These are phyloP conservation scores for Brassica hybrid DNA, from an alignment of 441 rosid genomes.

Conservation along the genomic window DNA sequence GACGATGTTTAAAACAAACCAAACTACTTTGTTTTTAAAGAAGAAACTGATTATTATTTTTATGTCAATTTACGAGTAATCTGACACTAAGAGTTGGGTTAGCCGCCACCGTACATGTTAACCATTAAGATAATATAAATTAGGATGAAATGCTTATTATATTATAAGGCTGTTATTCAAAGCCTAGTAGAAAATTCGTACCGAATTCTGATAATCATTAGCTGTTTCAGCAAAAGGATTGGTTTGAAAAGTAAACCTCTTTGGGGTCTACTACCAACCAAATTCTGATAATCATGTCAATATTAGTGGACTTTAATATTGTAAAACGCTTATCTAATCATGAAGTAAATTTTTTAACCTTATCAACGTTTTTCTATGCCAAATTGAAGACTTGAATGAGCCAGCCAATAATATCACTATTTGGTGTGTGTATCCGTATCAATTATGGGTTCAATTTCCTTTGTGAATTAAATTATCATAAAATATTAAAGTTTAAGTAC, in stretches of 20 bases:
- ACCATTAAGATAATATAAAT: not conserved
- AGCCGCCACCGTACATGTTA: conserved; percentile 33
- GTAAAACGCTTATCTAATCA: conserved; percentile 9
- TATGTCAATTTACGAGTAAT: not conserved
- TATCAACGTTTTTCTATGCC: conserved; percentile 1
- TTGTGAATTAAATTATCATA: too few species aligned
- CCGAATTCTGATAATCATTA: conserved; percentile 25
- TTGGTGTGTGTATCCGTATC: too few species aligned
- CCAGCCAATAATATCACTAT: not conserved
- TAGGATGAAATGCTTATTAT: conserved; percentile 21
- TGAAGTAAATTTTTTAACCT: conserved; percentile 10
- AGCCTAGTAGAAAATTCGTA: conserved; percentile 9
- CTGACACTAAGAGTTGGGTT: conserved; percentile 8
- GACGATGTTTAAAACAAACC: not conserved
- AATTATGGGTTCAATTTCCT: too few species aligned
- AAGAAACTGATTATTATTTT: not conserved
- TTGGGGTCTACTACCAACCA: conserved; percentile 24
- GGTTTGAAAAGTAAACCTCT: conserved; percentile 36
- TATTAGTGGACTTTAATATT: conserved; percentile 26
- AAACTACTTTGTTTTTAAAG: not conserved
- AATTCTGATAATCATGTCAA: conserved; percentile 24
- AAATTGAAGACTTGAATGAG: conserved; percentile 17
- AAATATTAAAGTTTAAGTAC: too few species aligned
- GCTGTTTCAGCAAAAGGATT: conserved; percentile 15
- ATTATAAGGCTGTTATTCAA: not conserved